Evolutionary conservation across 805 yeast species (phyloP), one percentile per base, ranked within the genome.

Genomic region (Candida nemodendra): DNA sequence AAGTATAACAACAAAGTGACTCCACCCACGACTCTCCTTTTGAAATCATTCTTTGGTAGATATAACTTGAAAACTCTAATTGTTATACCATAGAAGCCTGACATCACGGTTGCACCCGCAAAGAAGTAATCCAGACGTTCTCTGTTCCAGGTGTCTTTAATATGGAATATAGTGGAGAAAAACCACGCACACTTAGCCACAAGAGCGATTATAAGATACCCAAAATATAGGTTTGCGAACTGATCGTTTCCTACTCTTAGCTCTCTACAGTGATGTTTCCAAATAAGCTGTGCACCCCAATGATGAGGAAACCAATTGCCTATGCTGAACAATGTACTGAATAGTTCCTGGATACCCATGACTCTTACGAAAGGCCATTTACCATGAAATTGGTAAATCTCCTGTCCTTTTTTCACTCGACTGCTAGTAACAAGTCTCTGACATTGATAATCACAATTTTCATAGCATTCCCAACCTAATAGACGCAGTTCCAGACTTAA

Each of bases 361-460:
- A 84, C 55, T 34, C 99, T 71, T 13, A 68, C 45, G 54, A 93
- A 93, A 2, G 98, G 98, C 99, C 99, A 93, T 65, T 93, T 93
- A 0, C 99, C 99, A 61, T 93, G 96, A 64, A 87, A 93, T 59
- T 93, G 99, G 27, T 72, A 72, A 0, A 87, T 65, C 39, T 78
- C 81, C 42, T 73, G 69, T n/a, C 71, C 68, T 2, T 62, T 47
- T 0, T 40, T 47, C 12, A 65, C 61, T 16, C 95, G 68, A 26
- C 74, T 65, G 2, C 55, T 53, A 0, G 96, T 89, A 30, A 91
- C 67, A 7, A 77, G 57, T 39, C 88, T 79, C 60, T 93, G 98
- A 59, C 99, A 93, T 50, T 80, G 84, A 61, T 93, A 93, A 62
- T 93, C 98, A 63, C 99, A 93, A 55, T 93, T 81, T 19, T 80